Base-by-base conservation (phyloP, 83 land plant genomes). In the Picea abies region DNA sequence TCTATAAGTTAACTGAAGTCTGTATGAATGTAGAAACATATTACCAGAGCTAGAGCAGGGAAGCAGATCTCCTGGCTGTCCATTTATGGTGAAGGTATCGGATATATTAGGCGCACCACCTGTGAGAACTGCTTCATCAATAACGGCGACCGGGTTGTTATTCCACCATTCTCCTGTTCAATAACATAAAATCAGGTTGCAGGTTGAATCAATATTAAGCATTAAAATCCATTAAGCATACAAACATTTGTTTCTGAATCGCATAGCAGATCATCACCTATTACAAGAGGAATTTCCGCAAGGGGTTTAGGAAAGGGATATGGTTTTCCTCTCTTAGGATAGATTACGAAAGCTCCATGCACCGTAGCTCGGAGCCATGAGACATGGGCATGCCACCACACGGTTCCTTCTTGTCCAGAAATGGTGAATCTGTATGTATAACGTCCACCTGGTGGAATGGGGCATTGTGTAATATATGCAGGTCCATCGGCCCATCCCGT, bases 401-500 rank as follows among this genome's bases (percentile, higher is more conserved):
- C 6, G 0, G 84, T 84, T 6, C 84, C 86, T 60, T 73, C 29
- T 7, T 84, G 86, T 19, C 16, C 67, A 49, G 16, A 47, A 39
- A 84, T 70, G 4, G 20, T 82, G 76, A 84, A 84, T 14, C 29
- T 58, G 17, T 82, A 14, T 17, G 76, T 69, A 29, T 23, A 84
- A 14, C 49, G 49, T 1, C 39, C 63, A 4, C 83, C 83, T 49
- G 84, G 32, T 60, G 71, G 84, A 10, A 84, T 80, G 52, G 86
- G 86, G 44, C 84, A 84, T 25, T 84, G 86, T 35, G 86, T 84
- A 35, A 84, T n/a, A n/a, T 84, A 84, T 6, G 16, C 84, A 2
- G 86, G 84, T 25, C 86, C 86, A 61, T 84, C 83, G 22, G 84
- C 61, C 84, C 84, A 83, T 20, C 35, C 84, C 17, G 84, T 79